phyloP scores from a whole-genome alignment of 2,329 filamentous ascomycete species.

The Fusarium longipes region DNA sequence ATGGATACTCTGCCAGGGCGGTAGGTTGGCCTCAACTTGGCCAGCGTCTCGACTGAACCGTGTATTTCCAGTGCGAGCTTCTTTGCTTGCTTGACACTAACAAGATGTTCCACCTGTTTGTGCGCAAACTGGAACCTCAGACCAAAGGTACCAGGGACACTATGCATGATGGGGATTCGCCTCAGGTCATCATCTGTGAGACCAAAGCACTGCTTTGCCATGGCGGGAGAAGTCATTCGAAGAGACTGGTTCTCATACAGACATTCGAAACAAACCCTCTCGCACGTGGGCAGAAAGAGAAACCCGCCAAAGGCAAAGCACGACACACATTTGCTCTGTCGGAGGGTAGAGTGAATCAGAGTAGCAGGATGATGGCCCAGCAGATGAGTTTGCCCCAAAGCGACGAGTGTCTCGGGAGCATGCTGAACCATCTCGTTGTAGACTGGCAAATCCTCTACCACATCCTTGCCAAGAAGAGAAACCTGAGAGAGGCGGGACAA shows the following conservation, averaged over 20 bases:
- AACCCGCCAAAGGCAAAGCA: conserved; percentile 48
- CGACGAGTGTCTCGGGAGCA: conserved; percentile 45
- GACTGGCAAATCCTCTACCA: conserved; percentile 48
- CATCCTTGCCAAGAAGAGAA: conserved; percentile 41
- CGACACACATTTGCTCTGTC: conserved; percentile 43
- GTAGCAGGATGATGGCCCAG: conserved; percentile 39
- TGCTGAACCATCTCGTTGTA: conserved; percentile 58
- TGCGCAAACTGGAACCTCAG: conserved; percentile 32
- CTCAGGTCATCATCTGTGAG: conserved; percentile 38
- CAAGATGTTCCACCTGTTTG: conserved; percentile 35
- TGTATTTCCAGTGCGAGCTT: conserved; percentile 44
- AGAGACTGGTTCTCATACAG: conserved; percentile 44
- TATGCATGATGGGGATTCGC: conserved; percentile 37
- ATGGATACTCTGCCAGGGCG: conserved; percentile 21
- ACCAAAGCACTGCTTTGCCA: conserved; percentile 42
- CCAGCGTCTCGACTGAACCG: conserved; percentile 34
- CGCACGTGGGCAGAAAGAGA: conserved; percentile 49
- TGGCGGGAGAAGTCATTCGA: conserved; percentile 39
- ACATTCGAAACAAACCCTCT: conserved; percentile 49
- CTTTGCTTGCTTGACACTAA: conserved; percentile 48
- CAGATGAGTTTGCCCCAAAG: conserved; percentile 42
- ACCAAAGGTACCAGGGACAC: conserved; percentile 42
- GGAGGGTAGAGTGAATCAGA: conserved; percentile 38
- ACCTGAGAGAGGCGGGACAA: conserved; percentile 46
- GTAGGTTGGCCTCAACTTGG: conserved; percentile 24